These are phyloP conservation scores for Fusarium sp. DNA, from an alignment of 2,329 filamentous ascomycete species.

Conservation along the genomic window DNA sequence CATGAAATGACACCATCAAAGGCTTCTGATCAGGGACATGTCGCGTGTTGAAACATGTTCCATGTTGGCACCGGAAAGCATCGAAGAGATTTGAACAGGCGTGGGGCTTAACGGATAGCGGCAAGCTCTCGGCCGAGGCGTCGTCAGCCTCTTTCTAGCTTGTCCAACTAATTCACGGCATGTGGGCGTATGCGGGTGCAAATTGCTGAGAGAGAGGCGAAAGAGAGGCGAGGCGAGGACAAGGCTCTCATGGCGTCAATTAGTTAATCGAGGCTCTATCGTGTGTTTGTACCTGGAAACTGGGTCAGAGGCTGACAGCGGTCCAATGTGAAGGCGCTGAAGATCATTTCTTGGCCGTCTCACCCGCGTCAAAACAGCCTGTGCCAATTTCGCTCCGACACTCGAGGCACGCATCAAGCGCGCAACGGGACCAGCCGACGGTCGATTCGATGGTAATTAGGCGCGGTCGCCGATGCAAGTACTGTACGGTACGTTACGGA, in stretches of 20 bases:
- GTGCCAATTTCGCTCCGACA: constrained; percentile 12
- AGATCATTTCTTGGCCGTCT: constrained; percentile 33
- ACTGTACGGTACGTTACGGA: background rate
- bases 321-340: constrained; percentile 23
- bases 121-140: constrained; percentile 36
- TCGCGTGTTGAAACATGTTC: constrained; percentile 8
- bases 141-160: constrained; percentile 35
- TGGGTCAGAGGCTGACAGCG: constrained; percentile 31
- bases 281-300: constrained; percentile 2
- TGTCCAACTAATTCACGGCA: constrained; percentile 13
- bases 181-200: constrained; percentile 29
- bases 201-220: constrained; percentile 25
- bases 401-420: background rate
- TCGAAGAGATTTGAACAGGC: constrained; percentile 9
- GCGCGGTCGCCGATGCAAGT: background rate
- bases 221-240: constrained; percentile 1
- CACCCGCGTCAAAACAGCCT: constrained; percentile 8
- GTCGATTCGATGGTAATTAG: background rate
- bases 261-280: constrained; percentile 9
- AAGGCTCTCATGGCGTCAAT: constrained; percentile 10
- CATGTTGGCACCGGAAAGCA: constrained; percentile 9
- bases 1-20: background rate
- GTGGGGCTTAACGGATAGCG: constrained; percentile 28
- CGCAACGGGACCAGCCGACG: background rate
- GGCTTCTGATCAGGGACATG: background rate